A percentile compares a stretch with the other conserved stretches of the same genome.
Evolutionary conservation across 192 early-diverging fungal species (phyloP).

Genomic region (Linnemannia elongata): DNA sequence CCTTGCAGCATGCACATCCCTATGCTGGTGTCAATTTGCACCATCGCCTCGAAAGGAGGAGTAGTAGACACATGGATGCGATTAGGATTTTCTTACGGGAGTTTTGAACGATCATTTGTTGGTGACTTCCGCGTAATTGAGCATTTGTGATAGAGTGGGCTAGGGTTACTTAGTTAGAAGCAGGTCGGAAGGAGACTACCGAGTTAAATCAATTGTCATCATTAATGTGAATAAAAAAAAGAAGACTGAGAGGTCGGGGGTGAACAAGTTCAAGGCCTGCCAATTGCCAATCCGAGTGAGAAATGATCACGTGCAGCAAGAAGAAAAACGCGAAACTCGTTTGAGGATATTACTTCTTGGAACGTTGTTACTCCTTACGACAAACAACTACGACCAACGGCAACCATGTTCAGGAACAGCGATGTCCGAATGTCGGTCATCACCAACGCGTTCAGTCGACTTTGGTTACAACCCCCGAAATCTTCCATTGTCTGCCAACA

Average conservation of each 20-base stretch:
- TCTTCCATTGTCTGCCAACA: not conserved
- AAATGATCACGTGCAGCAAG: too few relatives aligned
- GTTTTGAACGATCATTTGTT: not conserved
- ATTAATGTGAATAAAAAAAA: not conserved
- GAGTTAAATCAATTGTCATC: not conserved
- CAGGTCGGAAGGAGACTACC: not conserved
- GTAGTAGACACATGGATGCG: not conserved
- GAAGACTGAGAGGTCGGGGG: not conserved
- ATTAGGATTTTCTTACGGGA: not conserved
- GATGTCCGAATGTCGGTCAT: not conserved
- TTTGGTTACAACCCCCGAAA: not conserved
- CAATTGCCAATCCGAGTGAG: too few relatives aligned
- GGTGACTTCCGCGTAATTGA: not conserved
- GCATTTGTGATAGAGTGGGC: not conserved
- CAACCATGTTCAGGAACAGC: not conserved
- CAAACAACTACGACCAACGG: not conserved
- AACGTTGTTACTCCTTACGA: too few relatives aligned
- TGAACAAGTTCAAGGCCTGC: not conserved
- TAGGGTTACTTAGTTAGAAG: too few relatives aligned
- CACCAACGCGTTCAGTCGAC: not conserved
- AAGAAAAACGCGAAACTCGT: too few relatives aligned
- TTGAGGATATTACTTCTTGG: too few relatives aligned
- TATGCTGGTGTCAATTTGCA: not conserved
- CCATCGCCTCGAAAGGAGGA: not conserved
- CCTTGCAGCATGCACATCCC: not conserved